These are phyloP conservation scores for Emergomyces pasteurianus DNA, from an alignment of 2,329 filamentous ascomycete species.

Conservation along the genomic window DNA sequence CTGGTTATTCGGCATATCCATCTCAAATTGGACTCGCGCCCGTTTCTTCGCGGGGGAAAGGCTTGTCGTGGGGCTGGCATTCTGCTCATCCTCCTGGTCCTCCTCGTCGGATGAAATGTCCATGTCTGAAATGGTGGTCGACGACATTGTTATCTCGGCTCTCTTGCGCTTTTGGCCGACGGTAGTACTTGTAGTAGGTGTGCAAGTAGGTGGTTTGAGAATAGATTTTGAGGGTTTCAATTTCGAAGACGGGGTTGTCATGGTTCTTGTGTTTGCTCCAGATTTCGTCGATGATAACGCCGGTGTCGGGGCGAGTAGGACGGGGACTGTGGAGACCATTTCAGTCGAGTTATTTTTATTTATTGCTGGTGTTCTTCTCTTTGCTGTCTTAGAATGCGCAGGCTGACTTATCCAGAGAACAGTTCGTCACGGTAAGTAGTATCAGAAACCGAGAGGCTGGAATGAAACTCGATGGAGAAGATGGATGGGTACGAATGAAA, in stretches of 20 bases:
- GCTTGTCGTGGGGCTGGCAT: constrained; percentile 9
- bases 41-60: constrained; percentile 23
- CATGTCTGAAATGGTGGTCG: constrained; percentile 18
- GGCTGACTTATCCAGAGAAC: neutral
- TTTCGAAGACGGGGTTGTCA: constrained; percentile 21
- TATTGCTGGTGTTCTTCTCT: neutral
- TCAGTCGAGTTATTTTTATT: neutral
- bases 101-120: neutral
- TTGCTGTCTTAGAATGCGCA: neutral
- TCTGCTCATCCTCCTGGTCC: neutral
- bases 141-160: constrained; percentile 23
- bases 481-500: neutral
- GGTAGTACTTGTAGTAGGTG: constrained; percentile 10
- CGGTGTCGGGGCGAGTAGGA: neutral
- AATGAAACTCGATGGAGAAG: neutral
- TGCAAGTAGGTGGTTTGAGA: constrained; percentile 11
- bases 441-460: neutral
- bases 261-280: neutral
- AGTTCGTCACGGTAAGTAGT: neutral
- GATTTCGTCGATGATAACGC: neutral
- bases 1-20: constrained; percentile 20
- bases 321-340: constrained; percentile 11
- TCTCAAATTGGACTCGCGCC: constrained; percentile 32
- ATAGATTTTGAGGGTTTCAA: constrained; percentile 25
- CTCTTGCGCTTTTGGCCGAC: constrained; percentile 27